A percentile compares a stretch with the other conserved stretches of the same genome.
Conservation (phyloP, 495 filamentous ascomycete species). For the Hypoxylon crocopeplum region DNA sequence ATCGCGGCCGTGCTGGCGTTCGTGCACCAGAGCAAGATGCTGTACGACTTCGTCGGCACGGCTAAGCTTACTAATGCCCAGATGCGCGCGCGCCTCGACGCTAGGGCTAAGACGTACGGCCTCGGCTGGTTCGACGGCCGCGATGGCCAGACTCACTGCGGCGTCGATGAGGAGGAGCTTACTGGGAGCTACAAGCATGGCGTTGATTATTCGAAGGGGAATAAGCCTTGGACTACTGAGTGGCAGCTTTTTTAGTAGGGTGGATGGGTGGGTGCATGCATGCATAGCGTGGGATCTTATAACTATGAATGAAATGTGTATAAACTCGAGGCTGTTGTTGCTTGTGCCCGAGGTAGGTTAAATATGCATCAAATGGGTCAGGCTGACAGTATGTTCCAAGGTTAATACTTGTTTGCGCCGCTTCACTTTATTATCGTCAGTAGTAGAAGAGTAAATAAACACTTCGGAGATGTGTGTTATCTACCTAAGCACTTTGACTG, state of each 20-base stretch:
- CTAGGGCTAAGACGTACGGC: conserved; percentile 67
- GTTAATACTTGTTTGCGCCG: too few species aligned
- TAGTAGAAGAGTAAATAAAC: too few species aligned
- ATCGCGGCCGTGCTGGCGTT: conserved; percentile 75
- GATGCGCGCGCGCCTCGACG: conserved; percentile 62
- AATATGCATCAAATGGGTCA: too few species aligned
- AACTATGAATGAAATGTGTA: too few species aligned
- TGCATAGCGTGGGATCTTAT: too few species aligned
- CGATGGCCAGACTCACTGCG: conserved; percentile 70
- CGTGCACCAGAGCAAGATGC: conserved; percentile 76
- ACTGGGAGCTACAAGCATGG: conserved; percentile 65
- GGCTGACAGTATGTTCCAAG: too few species aligned
- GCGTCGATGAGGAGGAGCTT: conserved; percentile 75
- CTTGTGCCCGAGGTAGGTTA: too few species aligned
- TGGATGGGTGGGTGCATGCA: too few species aligned
- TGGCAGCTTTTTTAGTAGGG: not conserved
- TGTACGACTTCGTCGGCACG: conserved; percentile 72
- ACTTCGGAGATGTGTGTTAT: too few species aligned
- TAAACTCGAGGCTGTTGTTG: too few species aligned
- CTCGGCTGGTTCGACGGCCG: conserved; percentile 75
- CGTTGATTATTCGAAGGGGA: conserved; percentile 49
- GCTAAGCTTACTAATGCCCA: conserved; percentile 62
- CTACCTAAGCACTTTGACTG: too few species aligned
- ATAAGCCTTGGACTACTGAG: conserved; percentile 48
- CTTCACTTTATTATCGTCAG: too few species aligned